These are phyloP conservation scores for Penicillium robsamsonii DNA, from an alignment of 495 filamentous ascomycete species.

Conservation along the genomic window DNA sequence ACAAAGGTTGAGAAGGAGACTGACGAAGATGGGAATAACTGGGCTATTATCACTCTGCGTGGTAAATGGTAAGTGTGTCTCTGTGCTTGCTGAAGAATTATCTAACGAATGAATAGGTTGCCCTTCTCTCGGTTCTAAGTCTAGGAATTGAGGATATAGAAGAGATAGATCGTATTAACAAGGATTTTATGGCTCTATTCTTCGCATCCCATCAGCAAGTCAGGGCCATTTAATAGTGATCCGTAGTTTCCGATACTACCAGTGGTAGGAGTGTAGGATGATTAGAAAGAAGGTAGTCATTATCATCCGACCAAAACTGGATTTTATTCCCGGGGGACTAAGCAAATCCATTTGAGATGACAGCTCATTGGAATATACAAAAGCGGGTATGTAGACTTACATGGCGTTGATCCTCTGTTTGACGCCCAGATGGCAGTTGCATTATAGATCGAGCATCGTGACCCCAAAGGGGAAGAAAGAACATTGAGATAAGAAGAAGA, in stretches of 20 bases:
- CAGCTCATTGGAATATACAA: not conserved
- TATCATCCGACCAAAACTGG: not conserved
- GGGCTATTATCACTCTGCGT: conserved; percentile 87
- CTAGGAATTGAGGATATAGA: not conserved
- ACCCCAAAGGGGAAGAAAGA: too few relatives aligned
- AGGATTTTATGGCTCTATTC: not conserved
- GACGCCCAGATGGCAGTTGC: not conserved
- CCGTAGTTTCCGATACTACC: not conserved
- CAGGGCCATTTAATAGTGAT: not conserved
- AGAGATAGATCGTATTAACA: too few relatives aligned
- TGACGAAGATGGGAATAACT: conserved; percentile 74
- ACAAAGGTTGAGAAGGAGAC: conserved; percentile 96
- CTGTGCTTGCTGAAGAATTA: conserved; percentile 1
- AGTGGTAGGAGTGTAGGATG: not conserved
- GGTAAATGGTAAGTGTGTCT: conserved; percentile 76
- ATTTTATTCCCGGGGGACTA: not conserved
- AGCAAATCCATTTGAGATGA: not conserved
- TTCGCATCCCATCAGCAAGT: not conserved
- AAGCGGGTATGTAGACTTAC: too few relatives aligned
- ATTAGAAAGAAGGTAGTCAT: not conserved
- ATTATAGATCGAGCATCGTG: not conserved
- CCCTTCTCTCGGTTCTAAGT: conserved; percentile 60
- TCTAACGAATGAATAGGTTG: conserved; percentile 46
- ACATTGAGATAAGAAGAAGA: too few relatives aligned
- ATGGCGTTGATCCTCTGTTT: too few relatives aligned